Conservation (phyloP, 306 rosid species). For the Castanea mollissima region DNA sequence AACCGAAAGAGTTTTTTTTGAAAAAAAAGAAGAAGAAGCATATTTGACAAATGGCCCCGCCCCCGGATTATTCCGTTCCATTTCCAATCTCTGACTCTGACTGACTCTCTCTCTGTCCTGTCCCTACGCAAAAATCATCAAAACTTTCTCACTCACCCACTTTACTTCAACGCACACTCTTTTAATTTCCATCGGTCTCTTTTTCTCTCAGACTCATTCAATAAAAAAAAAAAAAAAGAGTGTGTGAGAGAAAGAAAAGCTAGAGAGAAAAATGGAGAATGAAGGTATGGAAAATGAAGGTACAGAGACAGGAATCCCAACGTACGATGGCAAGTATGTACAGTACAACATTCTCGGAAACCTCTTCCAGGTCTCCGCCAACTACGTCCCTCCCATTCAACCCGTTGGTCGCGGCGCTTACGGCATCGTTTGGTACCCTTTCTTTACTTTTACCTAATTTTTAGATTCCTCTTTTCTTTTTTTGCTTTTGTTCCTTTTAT, state of each 20-base stretch:
- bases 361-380: constrained; percentile 65
- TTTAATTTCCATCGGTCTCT: too few relatives aligned
- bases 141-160: too few relatives aligned
- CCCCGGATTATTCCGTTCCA: too few relatives aligned
- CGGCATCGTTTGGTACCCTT: constrained; percentile 85
- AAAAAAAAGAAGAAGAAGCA: too few relatives aligned
- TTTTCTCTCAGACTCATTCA: too few relatives aligned
- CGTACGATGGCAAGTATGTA: constrained; percentile 53
- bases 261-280: constrained; percentile 23
- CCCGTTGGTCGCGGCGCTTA: constrained; percentile 98
- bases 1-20: too few relatives aligned
- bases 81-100: too few relatives aligned
- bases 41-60: too few relatives aligned
- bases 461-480: too few relatives aligned
- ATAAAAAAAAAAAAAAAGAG: neutral
- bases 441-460: neutral
- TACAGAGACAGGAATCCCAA: constrained; percentile 34
- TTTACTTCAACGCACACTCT: too few relatives aligned
- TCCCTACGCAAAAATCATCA: too few relatives aligned
- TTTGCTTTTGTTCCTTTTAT: neutral
- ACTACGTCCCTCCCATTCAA: constrained; percentile 73
- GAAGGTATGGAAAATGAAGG: constrained; percentile 38
- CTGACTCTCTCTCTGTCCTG: too few relatives aligned
- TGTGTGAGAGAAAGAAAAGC: neutral
- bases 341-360: constrained; percentile 77